Evolutionary conservation across 2,329 filamentous ascomycete genomes (phyloP), one percentile per base, ranked within the genome.

Genomic region (Macrophomina phaseolina): DNA sequence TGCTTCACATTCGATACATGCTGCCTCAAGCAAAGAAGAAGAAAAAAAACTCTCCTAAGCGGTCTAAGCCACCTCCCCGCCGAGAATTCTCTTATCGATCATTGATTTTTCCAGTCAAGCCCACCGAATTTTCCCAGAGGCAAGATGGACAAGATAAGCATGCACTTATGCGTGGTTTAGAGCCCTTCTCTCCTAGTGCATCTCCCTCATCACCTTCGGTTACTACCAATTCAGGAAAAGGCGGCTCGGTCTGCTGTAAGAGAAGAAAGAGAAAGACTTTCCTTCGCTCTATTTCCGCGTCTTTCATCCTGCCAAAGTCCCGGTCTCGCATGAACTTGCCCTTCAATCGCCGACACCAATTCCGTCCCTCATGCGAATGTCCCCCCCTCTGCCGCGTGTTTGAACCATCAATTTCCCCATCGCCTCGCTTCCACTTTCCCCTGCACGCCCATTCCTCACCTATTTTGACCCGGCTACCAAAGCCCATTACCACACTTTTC

Each of bases 1-100:
- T 51, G 58, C 58, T 49, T 62, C 58, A 62, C 11, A 49, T 62
- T 16, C 18, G 58, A 49, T 14, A 49, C 58, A 23, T 45, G 11
- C 42, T 28, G 16, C 12, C 49, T 30, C 16, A 48, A n/a, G n/a
- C 45, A 8, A n/a, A 48, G 18, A 8, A 48, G 23, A 3, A 3
- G 23, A 3, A 3, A 11, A 51, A 32, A 30, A 51, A 28, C 18
- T 14, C 23, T 30, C 48, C 23, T 14, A 9, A 30, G 9, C 18
- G 12, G 34, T 55, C 32, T 55, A 55, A 55, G 52, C 52, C 52
- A 38, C 34, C 52, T 55, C 52, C 34, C 52, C 34, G 34, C 32
- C 32, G 32, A 53, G 51, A 16, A 12, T 38, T 9, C 8, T 23
- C n/a, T 40, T 38, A 38, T 38, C 6, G 12, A 5, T 55, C 49